Evolutionary conservation across 2,329 filamentous ascomycete genomes (phyloP).

Genomic region (Aspergillus texensis): DNA sequence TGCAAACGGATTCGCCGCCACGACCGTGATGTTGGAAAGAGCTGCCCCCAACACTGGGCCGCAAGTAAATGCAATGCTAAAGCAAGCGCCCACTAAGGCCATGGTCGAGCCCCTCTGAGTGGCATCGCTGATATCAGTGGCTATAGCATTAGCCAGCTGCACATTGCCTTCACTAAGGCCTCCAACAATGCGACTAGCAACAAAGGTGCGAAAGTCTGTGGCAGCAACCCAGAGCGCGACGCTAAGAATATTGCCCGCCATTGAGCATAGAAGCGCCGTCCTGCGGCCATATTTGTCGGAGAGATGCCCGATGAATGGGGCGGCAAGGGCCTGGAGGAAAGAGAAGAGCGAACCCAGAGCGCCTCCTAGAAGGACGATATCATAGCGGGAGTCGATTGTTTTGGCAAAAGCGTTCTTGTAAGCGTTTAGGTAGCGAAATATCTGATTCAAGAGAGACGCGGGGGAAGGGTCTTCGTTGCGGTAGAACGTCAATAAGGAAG

Average conservation of each 20-base stretch:
- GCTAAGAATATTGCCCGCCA: slow-evolving; percentile 89
- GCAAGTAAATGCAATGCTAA: slow-evolving; percentile 96
- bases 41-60: slow-evolving; percentile 90
- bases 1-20: slow-evolving; percentile 89
- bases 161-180: slow-evolving; percentile 96
- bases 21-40: slow-evolving; percentile 73
- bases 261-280: slow-evolving; percentile 83
- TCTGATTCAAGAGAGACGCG: slow-evolving; percentile 72
- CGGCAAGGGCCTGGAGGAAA: slow-evolving; percentile 87
- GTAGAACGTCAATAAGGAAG: slow-evolving; percentile 94
- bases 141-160: slow-evolving; percentile 93
- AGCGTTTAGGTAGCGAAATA: slow-evolving; percentile 81
- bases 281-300: slow-evolving; percentile 88
- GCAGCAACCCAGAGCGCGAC: slow-evolving; percentile 94
- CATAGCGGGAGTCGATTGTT: slow-evolving; percentile 94
- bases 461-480: slow-evolving; percentile 71
- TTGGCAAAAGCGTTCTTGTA: slow-evolving; percentile 93
- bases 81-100: slow-evolving; percentile 94
- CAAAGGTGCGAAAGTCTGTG: slow-evolving; percentile 91
- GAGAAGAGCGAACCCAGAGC: slow-evolving; percentile 93
- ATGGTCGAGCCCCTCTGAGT: slow-evolving; percentile 84
- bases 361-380: slow-evolving; percentile 92
- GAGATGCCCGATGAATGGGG: slow-evolving; percentile 84
- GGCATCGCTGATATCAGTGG: slow-evolving; percentile 91
- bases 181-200: slow-evolving; percentile 89